Conservation (phyloP, 2,329 filamentous ascomycete genomes). For the Hymenotorrendiella dingleyae region DNA sequence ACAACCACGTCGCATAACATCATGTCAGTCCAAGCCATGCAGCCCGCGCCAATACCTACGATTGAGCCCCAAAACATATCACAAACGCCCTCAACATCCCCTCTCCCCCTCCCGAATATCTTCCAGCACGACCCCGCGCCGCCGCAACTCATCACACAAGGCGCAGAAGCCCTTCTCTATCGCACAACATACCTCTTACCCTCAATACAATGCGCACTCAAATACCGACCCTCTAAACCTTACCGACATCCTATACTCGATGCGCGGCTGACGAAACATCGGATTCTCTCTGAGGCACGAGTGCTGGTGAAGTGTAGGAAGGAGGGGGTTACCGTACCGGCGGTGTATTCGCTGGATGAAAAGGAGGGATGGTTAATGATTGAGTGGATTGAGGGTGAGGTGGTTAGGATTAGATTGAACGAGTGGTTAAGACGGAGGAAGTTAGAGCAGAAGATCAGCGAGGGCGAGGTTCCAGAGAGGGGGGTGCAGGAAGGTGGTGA, state of each 20-base stretch:
- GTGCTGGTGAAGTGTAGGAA: constrained; percentile 72
- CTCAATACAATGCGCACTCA: constrained; percentile 68
- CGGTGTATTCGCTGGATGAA: constrained; percentile 65
- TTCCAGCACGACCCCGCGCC: constrained; percentile 45
- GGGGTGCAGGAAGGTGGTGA: constrained; percentile 32
- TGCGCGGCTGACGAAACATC: constrained; percentile 75
- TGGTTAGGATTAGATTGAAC: constrained; percentile 65
- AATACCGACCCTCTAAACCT: constrained; percentile 84
- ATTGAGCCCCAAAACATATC: constrained; percentile 1
- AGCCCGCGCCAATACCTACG: not conserved
- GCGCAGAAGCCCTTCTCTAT: constrained; percentile 93
- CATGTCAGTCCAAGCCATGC: constrained; percentile 4
- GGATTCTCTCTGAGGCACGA: constrained; percentile 82
- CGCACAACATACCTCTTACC: constrained; percentile 72
- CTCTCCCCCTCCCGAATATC: constrained; percentile 21
- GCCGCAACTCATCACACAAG: constrained; percentile 76
- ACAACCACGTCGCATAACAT: constrained; percentile 2
- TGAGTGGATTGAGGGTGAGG: constrained; percentile 75
- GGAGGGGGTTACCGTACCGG: constrained; percentile 77
- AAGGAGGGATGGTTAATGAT: constrained; percentile 67
- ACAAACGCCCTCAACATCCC: constrained; percentile 5
- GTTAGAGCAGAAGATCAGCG: constrained; percentile 8
- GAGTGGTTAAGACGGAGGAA: constrained; percentile 50
- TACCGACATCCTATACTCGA: constrained; percentile 92
- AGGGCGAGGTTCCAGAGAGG: not conserved